Evolutionary conservation across 352 stramenopile species (phyloP), one percentile per base, ranked within the genome.

Genomic region (Phytophthora chlamydospora): DNA sequence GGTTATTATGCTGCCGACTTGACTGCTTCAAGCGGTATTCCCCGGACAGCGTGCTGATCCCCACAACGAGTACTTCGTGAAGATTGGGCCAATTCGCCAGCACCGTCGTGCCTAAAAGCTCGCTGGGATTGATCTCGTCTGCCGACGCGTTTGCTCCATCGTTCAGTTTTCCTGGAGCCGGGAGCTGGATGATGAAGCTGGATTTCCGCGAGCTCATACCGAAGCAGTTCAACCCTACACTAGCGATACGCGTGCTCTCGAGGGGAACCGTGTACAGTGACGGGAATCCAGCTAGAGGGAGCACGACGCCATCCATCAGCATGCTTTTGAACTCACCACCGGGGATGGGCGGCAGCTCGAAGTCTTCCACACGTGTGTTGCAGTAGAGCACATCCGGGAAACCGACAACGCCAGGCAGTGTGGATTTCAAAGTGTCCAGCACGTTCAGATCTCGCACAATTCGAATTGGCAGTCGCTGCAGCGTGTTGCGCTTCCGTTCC

Each of bases 31-130:
- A 48, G n/a, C 80, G 78, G 57, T 82, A 89, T 61, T 86, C 78
- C 7, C 80, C 85, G 16, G 80, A 71, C 1, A 88, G 64, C 5
- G 63, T 87, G 54, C 76, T 93, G 14, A 97, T 69, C 46, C 74
- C 86, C 13, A 96, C 77, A 36, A 98, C 88, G 29, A 85, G 89
- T 5, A 90, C 97, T 81, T 99, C 97, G 65, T 99, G 96, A 76
- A 99, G 89, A 72, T 99, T 98, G 3, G 97, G 97, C 92, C 96
- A 99, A 77, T 99, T 99, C 6, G 99, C 93, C 59, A 98, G 93
- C 4, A 99, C 80, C 0, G 73, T 91, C 31, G 72, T 80, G 0
- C 83, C 80, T 9, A 95, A 54, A 1, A 95, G 29, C 12, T 79
- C 67, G 11, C 83, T 59, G 2, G 77, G 62, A 14, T 73, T 66